Percentiles rank a stretch among this genome's conserved stretches.
Evolutionary conservation across 2,329 filamentous ascomycete genomes (phyloP).

Genomic region (Aspergillus sp.): DNA sequence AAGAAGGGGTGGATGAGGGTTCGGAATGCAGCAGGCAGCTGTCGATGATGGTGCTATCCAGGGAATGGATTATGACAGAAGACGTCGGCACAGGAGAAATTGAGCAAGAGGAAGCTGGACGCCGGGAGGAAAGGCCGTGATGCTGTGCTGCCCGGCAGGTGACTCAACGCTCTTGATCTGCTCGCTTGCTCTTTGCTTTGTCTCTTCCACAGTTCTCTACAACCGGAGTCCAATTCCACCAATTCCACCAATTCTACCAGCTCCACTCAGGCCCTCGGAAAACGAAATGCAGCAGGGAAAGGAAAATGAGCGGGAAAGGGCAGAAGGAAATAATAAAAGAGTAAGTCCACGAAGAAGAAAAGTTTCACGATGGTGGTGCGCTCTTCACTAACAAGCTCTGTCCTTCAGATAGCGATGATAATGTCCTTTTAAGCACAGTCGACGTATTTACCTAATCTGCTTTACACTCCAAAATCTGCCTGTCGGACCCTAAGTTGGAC

Average conservation of each 20-base stretch:
- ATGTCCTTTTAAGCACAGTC: slow-evolving; percentile 3
- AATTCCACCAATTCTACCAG: background rate
- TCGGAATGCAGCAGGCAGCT: slow-evolving; percentile 1
- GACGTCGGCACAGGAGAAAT: background rate
- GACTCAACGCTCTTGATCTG: slow-evolving; percentile 1
- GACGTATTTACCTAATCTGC: slow-evolving; percentile 21
- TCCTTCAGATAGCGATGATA: slow-evolving; percentile 2
- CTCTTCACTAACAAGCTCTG: background rate
- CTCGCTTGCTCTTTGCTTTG: background rate
- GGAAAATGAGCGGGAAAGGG: background rate
- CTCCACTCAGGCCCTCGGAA: background rate
- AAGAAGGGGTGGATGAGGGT: slow-evolving; percentile 13
- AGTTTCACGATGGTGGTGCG: background rate
- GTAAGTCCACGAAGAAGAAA: slow-evolving; percentile 6
- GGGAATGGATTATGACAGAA: slow-evolving; percentile 3
- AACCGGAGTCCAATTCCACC: background rate
- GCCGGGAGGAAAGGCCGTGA: background rate
- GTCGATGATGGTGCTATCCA: slow-evolving; percentile 7
- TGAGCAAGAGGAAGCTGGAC: background rate
- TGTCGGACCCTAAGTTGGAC: slow-evolving; percentile 18
- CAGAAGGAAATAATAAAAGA: slow-evolving; percentile 2
- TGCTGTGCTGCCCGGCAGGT: slow-evolving; percentile 5
- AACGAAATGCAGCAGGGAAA: background rate
- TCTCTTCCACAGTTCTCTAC: background rate
- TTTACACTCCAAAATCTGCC: slow-evolving; percentile 8